Evolutionary conservation across 192 early-diverging fungal species (phyloP).

Genomic region (Rhizophagus clarus): DNA sequence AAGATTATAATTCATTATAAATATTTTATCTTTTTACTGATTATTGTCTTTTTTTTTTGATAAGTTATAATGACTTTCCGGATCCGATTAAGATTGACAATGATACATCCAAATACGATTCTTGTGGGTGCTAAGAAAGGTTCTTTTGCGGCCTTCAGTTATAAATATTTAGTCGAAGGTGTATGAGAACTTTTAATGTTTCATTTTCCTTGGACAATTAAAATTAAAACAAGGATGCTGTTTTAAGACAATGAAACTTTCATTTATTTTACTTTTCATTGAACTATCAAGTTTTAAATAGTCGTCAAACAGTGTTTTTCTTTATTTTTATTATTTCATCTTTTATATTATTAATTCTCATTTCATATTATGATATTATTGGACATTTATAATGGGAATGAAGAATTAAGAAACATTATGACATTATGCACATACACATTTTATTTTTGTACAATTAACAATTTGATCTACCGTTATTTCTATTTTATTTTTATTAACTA

Average conservation of each 20-base stretch:
- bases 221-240: not conserved
- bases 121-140: not conserved
- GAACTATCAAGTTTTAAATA: not conserved
- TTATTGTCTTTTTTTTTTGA: not conserved
- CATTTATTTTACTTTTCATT: not conserved
- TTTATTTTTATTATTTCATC: not conserved
- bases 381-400: too few species aligned
- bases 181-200: not conserved
- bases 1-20: not conserved
- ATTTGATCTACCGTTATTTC: not conserved
- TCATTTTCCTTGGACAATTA: not conserved
- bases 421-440: too few species aligned
- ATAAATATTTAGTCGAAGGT: not conserved
- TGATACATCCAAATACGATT: slow-evolving; percentile 54
- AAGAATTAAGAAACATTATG: too few species aligned
- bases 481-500: not conserved
- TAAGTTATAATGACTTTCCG: slow-evolving; percentile 74
- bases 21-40: slow-evolving; percentile 2
- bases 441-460: too few species aligned
- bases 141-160: not conserved
- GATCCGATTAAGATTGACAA: slow-evolving; percentile 89
- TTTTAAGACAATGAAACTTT: too few species aligned
- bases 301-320: not conserved
- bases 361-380: not conserved
- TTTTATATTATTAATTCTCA: not conserved